Evolutionary conservation across 805 yeast genomes (phyloP), one percentile per base, ranked within the genome.

Genomic region (Metschnikowia hibisci): DNA sequence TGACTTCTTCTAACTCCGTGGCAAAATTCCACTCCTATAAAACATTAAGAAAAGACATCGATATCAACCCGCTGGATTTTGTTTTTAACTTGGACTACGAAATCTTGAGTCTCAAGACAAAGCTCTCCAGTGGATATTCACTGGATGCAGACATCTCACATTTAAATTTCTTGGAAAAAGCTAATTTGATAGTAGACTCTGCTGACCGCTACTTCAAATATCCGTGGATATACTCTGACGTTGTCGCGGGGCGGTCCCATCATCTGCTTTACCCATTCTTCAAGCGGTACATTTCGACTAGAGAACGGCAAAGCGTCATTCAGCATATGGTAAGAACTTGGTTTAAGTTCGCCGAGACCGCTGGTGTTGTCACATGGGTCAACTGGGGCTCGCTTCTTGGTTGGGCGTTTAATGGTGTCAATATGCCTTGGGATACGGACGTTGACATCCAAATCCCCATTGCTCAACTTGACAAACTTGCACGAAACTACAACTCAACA

Each of bases 211-310:
- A 55, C 44, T 67, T 67, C 57, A 64, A 67, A 45, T 67, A 67
- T 46, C 70, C 72, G 7, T 67, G 72, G 72, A 66, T 67, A 25
- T 51, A 54, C 34, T 50, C 67, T 34, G 72, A 67, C 50, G 48
- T 67, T 6, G 52, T 63, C 11, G 60, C 59, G 13, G 71, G 72
- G 3, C 57, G 60, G 33, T 55, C 66, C 11, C 58, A 54, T 43
- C 58, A 54, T 32, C 30, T 64, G 20, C 62, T 67, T 13, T 63
- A 60, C 40, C 71, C 71, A 2, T 67, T 63, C 45, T 67, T 67
- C 58, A 63, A 59, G 46, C 47, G 71, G 33, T 66, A 48, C 45
- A 61, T 65, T n/a, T 44, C 62, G 12, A 60, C 60, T 37, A 50
- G 66, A 22, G 73, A 67, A 50, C 56, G 69, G 30, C 71, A 64